Evolutionary conservation across 2,329 filamentous ascomycete species (phyloP).

Genomic region (Paracoccidioides brasiliensis): DNA sequence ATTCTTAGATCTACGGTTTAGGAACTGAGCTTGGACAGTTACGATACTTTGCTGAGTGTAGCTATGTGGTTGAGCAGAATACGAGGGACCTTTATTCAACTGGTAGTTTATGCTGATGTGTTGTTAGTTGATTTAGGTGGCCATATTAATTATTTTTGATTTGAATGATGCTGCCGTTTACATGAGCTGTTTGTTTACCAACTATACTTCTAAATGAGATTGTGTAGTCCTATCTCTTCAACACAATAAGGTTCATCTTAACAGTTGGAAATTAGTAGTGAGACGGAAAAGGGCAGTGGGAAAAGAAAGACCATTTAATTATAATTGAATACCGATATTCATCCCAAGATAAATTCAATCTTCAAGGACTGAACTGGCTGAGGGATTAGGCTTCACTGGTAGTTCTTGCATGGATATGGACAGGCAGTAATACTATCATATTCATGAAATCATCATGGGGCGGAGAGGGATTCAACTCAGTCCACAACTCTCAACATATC

Average conservation of each 20-base stretch:
- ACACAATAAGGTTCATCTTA: neutral
- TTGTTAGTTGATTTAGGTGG: no score
- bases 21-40: neutral
- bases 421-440: neutral
- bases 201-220: no score
- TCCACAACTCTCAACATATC: slow-evolving; percentile 44
- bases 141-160: no score
- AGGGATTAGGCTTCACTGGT: neutral
- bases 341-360: neutral
- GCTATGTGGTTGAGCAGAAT: no score
- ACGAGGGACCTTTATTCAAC: no score
- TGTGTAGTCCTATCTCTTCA: no score
- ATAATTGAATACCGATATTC: neutral
- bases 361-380: neutral
- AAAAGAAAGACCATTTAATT: neutral
- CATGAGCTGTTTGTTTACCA: no score
- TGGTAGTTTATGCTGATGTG: neutral
- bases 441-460: no score
- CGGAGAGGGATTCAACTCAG: slow-evolving; percentile 18
- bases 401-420: neutral
- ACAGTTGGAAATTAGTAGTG: neutral
- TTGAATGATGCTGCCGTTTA: no score
- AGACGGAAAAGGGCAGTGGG: no score
- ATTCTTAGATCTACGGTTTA: slow-evolving; percentile 5
- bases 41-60: no score